Conservation (phyloP, 2,329 filamentous ascomycete species). For the Alternaria arborescens region DNA sequence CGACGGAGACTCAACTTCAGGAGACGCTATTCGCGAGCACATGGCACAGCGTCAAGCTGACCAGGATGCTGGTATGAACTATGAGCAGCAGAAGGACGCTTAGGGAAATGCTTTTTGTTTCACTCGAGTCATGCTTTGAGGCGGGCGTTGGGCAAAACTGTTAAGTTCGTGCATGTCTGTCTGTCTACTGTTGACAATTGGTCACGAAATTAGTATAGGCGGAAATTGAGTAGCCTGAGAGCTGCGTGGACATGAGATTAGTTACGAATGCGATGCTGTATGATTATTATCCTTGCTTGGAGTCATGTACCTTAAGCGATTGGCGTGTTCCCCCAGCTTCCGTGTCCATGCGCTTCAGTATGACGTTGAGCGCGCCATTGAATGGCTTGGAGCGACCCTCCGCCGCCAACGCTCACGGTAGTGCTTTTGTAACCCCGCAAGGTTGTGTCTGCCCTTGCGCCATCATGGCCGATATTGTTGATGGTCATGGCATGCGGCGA, state of each 20-base stretch:
- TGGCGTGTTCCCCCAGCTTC: slow-evolving; percentile 16
- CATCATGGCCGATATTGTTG: slow-evolving; percentile 18
- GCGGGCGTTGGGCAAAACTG: slow-evolving; percentile 16
- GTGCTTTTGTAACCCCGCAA: slow-evolving; percentile 19
- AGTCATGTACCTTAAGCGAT: slow-evolving; percentile 22
- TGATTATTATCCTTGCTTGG: not conserved
- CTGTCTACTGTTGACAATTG: slow-evolving; percentile 9
- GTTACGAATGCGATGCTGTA: slow-evolving; percentile 11
- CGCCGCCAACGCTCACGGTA: not conserved
- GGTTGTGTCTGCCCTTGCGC: slow-evolving; percentile 16
- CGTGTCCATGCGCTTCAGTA: slow-evolving; percentile 12
- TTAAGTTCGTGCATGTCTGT: not conserved
- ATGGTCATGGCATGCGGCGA: slow-evolving; percentile 28
- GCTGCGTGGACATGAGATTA: not conserved
- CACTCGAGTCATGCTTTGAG: slow-evolving; percentile 10
- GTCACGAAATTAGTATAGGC: slow-evolving; percentile 2
- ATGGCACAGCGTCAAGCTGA: slow-evolving; percentile 41
- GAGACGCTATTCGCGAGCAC: slow-evolving; percentile 69
- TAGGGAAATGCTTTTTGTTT: slow-evolving; percentile 17
- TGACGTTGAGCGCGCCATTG: slow-evolving; percentile 26
- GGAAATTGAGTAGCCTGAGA: not conserved
- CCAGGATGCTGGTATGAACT: slow-evolving; percentile 36
- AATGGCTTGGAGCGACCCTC: slow-evolving; percentile 21
- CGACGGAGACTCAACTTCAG: slow-evolving; percentile 64
- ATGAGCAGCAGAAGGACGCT: slow-evolving; percentile 29